Base-by-base conservation (phyloP, 257 asterid species). In the Solanum medicagineum region DNA sequence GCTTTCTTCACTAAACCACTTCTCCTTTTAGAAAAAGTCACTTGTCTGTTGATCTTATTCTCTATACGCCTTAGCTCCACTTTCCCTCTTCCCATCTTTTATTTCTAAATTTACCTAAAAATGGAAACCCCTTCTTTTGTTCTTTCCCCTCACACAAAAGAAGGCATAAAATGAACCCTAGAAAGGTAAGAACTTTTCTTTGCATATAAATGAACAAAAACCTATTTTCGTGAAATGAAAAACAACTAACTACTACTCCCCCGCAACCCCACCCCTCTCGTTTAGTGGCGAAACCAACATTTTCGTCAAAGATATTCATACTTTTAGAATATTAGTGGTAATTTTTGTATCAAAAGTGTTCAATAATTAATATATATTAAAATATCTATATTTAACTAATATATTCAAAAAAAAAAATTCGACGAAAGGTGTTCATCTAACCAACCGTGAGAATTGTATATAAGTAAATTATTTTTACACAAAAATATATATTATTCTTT, bases 21-120 rank as follows among this genome's bases (percentile, higher is more conserved):
- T 56, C 24, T 56, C 22, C 63, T 56, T 11, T 56, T 56, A 0
- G 24, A 56, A 10, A 56, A 56, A 17, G 24, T 56, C 24, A 56
- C 63, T 56, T 56, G 63, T 19, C 65, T 57, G 10, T 93, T 93
- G 49, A 93, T 94, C 92, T 94, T 94, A 93, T 94, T 93, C 86
- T 94, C 98, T 85, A 93, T 94, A 32, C 97, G 88, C 92, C 87
- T 93, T 92, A 94, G 29, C 85, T 93, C 84, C 16, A 93, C 97
- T 87, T 93, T 94, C 56, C 98, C 97, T 88, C 98, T 93, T 87
- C 98, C 98, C 98, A 93, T 57, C 77, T 69, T 69, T 69, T 8
- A 17, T 69, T 68, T 36, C 29, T 15, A 55, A 59, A 59, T 59
- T 47, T 70, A 77, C 88, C 94, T 89, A 88, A 87, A 89, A 81